Conservation (phyloP, 805 yeast genomes). For the Saccharomycopsis vini region DNA sequence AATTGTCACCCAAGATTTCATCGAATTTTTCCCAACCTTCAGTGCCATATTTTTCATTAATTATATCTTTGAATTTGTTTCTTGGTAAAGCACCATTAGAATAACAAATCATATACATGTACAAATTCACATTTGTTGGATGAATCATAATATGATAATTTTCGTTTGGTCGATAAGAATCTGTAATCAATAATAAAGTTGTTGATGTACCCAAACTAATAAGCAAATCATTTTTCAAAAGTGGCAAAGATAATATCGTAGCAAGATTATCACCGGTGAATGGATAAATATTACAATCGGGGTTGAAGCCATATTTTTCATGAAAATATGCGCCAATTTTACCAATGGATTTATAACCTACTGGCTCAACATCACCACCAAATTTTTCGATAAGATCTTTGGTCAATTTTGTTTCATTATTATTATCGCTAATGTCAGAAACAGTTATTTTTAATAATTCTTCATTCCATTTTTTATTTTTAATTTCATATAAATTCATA, state of each 20-base stretch:
- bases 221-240: constrained; percentile 65
- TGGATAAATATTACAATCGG: constrained; percentile 53
- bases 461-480: constrained; percentile 45
- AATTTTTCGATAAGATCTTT: constrained; percentile 37
- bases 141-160: constrained; percentile 81
- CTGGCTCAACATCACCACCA: constrained; percentile 40
- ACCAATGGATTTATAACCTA: constrained; percentile 42
- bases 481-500: constrained; percentile 76
- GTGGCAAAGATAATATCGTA: constrained; percentile 74
- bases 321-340: constrained; percentile 51
- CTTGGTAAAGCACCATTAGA: constrained; percentile 87
- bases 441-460: constrained; percentile 38
- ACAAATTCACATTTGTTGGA: constrained; percentile 67
- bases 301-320: constrained; percentile 51
- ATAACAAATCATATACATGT: constrained; percentile 94
- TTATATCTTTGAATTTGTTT: constrained; percentile 57
- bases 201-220: constrained; percentile 90
- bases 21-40: constrained; percentile 57
- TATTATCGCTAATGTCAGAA: constrained; percentile 8
- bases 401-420: background rate
- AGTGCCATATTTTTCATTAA: constrained; percentile 38
- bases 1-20: constrained; percentile 35
- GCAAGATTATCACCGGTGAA: constrained; percentile 92
- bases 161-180: constrained; percentile 66
- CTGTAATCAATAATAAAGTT: constrained; percentile 74